Evolutionary conservation across 345 rosid species (phyloP), one percentile per base, ranked within the genome.

Genomic region (Physaria fendleri): DNA sequence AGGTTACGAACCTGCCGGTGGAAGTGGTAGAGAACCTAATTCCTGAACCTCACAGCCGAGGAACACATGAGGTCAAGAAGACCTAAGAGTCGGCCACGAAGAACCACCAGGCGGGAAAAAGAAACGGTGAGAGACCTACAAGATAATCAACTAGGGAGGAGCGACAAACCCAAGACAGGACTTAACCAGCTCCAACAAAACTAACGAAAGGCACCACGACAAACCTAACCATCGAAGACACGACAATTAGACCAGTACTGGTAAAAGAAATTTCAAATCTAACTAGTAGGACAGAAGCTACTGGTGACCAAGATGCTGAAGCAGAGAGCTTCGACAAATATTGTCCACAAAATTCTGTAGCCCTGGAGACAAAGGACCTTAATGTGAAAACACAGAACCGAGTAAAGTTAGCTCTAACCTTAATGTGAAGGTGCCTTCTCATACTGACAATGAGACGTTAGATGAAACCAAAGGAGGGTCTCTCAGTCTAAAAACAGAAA

Each of bases 171-270:
- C n/a, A n/a, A n/a, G n/a, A n/a, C n/a, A n/a, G n/a, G n/a, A n/a
- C n/a, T n/a, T n/a, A n/a, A n/a, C n/a, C n/a, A n/a, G n/a, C n/a
- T n/a, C n/a, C n/a, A n/a, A n/a, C n/a, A n/a, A n/a, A n/a, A n/a
- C n/a, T n/a, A n/a, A n/a, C n/a, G n/a, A n/a, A n/a, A n/a, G n/a
- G n/a, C n/a, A n/a, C n/a, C n/a, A n/a, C n/a, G n/a, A n/a, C n/a
- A n/a, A n/a, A n/a, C n/a, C n/a, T n/a, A n/a, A n/a, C n/a, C n/a
- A n/a, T n/a, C n/a, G n/a, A n/a, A n/a, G n/a, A n/a, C n/a, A n/a
- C n/a, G n/a, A n/a, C n/a, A n/a, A 70, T 70, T 49, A 38, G 69
- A 62, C 76, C 77, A 42, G 71, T 60, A 28, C 59, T 53, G 46
- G 52, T 79, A 47, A 76, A 51, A 43, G 79, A 74, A 55, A 56